phyloP scores from a whole-genome alignment of 164 flowering plant genomes.

The Cinnamomum chago region DNA sequence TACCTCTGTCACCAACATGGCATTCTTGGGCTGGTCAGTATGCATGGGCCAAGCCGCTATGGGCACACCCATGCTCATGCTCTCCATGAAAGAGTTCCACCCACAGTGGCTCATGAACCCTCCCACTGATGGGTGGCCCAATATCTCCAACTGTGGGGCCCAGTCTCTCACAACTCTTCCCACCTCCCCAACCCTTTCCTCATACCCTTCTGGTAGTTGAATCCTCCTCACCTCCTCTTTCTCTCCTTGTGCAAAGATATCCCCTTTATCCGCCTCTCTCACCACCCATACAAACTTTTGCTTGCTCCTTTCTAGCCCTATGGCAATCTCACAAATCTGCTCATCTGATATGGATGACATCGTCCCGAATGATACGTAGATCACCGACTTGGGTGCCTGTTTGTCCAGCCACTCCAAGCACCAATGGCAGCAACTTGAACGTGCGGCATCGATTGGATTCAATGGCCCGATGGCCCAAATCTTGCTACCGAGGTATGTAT shows the following conservation, averaged over 20 bases:
- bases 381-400: constrained; percentile 35
- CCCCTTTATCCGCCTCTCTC: constrained; percentile 53
- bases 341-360: constrained; percentile 33
- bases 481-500: constrained; percentile 11
- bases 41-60: constrained; percentile 77
- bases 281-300: constrained; percentile 62
- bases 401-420: constrained; percentile 56
- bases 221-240: not conserved
- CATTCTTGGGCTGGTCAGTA: constrained; percentile 68
- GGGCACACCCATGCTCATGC: constrained; percentile 48
- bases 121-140: constrained; percentile 38
- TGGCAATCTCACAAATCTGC: constrained; percentile 47
- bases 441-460: constrained; percentile 29
- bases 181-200: constrained; percentile 24
- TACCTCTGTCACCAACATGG: constrained; percentile 34
- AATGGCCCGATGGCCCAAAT: constrained; percentile 63
- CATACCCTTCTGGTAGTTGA: constrained; percentile 46
- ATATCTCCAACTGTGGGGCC: constrained; percentile 50
- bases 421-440: not conserved
- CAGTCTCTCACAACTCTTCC: constrained; percentile 45
- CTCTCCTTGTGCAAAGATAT: not conserved
- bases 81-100: constrained; percentile 62
- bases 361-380: constrained; percentile 62
- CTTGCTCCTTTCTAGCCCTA: constrained; percentile 41
- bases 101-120: constrained; percentile 66